Percentiles rank a stretch among this genome's conserved stretches.
Conservation (phyloP, 1,139 yeast species). For the Lodderomyces elongisporus region DNA sequence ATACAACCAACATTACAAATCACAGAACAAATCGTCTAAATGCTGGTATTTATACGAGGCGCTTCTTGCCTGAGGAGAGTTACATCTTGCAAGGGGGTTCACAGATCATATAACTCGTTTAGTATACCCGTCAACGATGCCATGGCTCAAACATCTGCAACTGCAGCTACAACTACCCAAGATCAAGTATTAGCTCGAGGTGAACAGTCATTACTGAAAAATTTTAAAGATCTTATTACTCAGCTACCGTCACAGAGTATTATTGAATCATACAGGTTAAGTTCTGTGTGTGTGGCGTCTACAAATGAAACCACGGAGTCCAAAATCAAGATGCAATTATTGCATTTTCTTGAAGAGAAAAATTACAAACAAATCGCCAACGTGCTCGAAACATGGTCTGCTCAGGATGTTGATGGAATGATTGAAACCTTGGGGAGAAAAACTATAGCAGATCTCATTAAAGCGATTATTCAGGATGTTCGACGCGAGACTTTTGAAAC, state of each 20-base stretch:
- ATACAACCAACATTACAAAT: too few species aligned
- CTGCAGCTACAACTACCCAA: neutral
- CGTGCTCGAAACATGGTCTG: constrained; percentile 14
- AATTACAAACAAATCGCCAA: constrained; percentile 7
- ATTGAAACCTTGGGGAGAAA: constrained; percentile 20
- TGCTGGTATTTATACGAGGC: constrained; percentile 1
- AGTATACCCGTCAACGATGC: too few species aligned
- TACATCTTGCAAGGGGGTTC: too few species aligned
- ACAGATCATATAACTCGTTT: constrained; percentile 1
- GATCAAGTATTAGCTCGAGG: too few species aligned
- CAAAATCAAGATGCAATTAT: constrained; percentile 9
- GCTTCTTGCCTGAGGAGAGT: neutral
- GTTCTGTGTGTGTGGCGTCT: constrained; percentile 3
- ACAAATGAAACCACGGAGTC: constrained; percentile 1
- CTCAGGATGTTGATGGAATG: constrained; percentile 22
- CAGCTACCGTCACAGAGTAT: constrained; percentile 9
- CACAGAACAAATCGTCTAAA: neutral
- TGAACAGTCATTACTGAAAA: too few species aligned
- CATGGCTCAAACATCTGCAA: neutral
- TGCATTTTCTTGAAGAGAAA: constrained; percentile 7
- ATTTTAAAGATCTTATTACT: constrained; percentile 3
- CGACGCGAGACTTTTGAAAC: constrained; percentile 1
- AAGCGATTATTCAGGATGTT: constrained; percentile 3
- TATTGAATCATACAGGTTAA: constrained; percentile 7
- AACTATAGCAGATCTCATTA: constrained; percentile 16